Base-by-base conservation (phyloP, 768 basidiomycete genomes). In the Suillus paluster region DNA sequence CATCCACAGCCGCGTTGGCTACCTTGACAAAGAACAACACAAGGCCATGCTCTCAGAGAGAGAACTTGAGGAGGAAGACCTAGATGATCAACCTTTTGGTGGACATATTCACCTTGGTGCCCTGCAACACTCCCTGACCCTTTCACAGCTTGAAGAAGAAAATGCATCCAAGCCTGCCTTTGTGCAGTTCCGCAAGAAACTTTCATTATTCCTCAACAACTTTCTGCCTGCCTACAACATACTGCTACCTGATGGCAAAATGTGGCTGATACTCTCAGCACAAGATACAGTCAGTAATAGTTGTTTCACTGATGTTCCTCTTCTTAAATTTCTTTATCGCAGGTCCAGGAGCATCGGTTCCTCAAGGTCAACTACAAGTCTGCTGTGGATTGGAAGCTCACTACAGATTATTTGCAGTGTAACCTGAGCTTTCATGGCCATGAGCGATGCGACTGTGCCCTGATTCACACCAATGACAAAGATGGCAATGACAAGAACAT, bases 71-170 rank as follows among this genome's bases (percentile, higher is more conserved):
- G 25, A 25, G 6, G 52, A 53, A 23, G 52, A 53, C 17, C 27
- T 30, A 9, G 52, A 53, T 53, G 52, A 53, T 53, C 52, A 21
- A 9, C 25, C 52, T 34, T 53, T 53, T 30, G n/a, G 36, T 30
- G n/a, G n/a, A 53, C 36, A 38, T 38, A 38, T 49, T 49, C 46
- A 49, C 46, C 3, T 49, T 49, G 46, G 46, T 8, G 21, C 46
- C 15, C 46, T 12, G 2, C 46, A 49, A 19, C 12, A 2, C 21
- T 21, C 17, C 2, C 9, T 19, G 11, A 10, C 46, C 21, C 46
- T 49, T 49, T 9, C 2, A 15, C 21, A 21, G 21, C 46, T 49
- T 15, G 46, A 49, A 49, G 17, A 49, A 49, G 21, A 8, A 49
- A 21, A 49, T 49, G 10, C 10, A 19, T 49, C 46, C 8, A 30